Evolutionary conservation across 164 flowering plant species (phyloP), one percentile per base, ranked within the genome.

Genomic region (Cinnamomum micranthum): DNA sequence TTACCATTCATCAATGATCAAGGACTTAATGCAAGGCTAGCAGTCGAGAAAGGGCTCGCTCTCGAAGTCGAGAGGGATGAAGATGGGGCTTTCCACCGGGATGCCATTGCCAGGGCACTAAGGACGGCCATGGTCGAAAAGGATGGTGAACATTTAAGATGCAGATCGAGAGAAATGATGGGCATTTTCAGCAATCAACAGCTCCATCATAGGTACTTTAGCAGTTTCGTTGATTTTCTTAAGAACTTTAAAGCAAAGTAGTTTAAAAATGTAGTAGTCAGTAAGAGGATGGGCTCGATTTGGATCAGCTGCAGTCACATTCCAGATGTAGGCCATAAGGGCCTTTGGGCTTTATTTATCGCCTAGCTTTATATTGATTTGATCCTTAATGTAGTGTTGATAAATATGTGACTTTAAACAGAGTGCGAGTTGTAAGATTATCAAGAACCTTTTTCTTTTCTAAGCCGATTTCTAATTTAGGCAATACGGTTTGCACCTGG

Each of bases 1-100:
- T 68, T 90, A 35, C 92, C 91, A 0, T 33, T 88, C 25, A 5
- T 81, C 69, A 79, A 79, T 31, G 89, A 87, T 35, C 92, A 90
- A 74, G 87, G 85, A 6, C 23, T 87, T 52, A 84, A 86, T 65
- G 81, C 89, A 0, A 85, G 93, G 78, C 67, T 88, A 59, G 52
- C 89, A 73, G 80, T 72, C 0, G 89, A 76, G 69, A 83, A 81
- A 75, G 74, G 75, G 6, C 73, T 88, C 0, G 93, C 89, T 6
- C 24, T 90, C 13, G 91, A 89, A 75, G 78, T 89, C 9, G 76
- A 77, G 0, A 75, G 91, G 67, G 55, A 82, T 17, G 85, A 80
- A 52, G 51, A 23, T 69, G 87, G 85, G 22, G 72, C 86, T 2
- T 89, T 90, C 33, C 41, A 28, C 22, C 19, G 60, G 60, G 60